Evolutionary conservation across 176 grass and related monocot species (phyloP), one percentile per base, ranked within the genome.

Genomic region (Aegilops speltoides): DNA sequence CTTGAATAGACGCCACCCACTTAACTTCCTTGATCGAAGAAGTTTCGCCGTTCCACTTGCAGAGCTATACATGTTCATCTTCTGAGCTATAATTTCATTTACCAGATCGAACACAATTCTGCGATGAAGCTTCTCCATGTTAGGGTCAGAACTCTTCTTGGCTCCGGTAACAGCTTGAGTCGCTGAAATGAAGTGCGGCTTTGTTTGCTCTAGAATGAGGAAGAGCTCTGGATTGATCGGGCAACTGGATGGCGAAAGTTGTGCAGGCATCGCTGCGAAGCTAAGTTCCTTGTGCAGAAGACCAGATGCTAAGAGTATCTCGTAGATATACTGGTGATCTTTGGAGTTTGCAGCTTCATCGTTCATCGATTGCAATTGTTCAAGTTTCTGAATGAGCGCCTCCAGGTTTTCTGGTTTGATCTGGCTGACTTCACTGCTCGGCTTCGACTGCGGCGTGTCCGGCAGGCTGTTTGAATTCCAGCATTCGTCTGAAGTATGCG

Each of bases 221-320:
- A 93, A 97, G 62, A 99, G 87, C 73, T 99, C 89, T 5, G 94
- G 90, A 61, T 97, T 99, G 87, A 99, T 94, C 2, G 76, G 81
- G 74, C 82, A 75, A 56, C 86, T 79, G 36, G 89, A 84, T 65
- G 87, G n/a, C 62, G 64, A 83, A 56, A 78, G 71, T 63, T 91
- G 91, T 59, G 79, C 82, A 70, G 82, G 86, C 46, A 88, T 66
- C 40, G 13, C 64, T 88, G 87, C 17, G 26, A 89, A 86, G 38
- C 6, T 87, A 36, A 83, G 76, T 62, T 95, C 85, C 77, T 93
- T 91, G 68, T 87, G 79, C 79, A 94, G 74, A 87, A 97, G 83
- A 10, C 94, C 94, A 64, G 94, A 90, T 43, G 90, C 92, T 22
- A 78, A 37, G n/a, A 99, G 89, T 90, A 99, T 99, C 85, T 99